Percentiles rank a stretch among this genome's conserved stretches.
Evolutionary conservation across 2,329 filamentous ascomycete species (phyloP).

Genomic region (Ceratocystis albifundus): DNA sequence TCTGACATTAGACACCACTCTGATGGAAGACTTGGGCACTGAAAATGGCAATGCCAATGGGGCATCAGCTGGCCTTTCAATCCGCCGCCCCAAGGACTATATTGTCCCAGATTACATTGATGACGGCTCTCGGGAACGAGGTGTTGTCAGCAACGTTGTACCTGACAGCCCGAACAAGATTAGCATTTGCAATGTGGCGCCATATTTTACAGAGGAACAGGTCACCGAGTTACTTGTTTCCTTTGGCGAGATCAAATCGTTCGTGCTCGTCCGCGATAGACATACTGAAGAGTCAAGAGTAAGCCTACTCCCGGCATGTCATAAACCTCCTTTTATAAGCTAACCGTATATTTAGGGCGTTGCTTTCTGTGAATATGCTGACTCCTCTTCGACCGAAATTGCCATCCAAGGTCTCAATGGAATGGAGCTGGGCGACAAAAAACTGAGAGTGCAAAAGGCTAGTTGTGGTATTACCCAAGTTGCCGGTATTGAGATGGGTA

Average conservation of each 20-base stretch:
- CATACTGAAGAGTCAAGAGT: constrained; percentile 78
- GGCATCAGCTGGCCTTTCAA: constrained; percentile 52
- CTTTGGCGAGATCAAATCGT: constrained; percentile 88
- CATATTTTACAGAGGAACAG: constrained; percentile 80
- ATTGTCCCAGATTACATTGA: constrained; percentile 70
- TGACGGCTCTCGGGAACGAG: constrained; percentile 60
- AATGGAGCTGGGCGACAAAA: constrained; percentile 82
- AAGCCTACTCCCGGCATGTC: constrained; percentile 32
- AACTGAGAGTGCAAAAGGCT: constrained; percentile 74
- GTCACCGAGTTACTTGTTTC: constrained; percentile 79
- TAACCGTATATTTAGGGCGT: constrained; percentile 56
- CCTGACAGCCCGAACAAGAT: constrained; percentile 93
- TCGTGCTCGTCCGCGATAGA: constrained; percentile 77
- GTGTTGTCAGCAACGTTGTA: constrained; percentile 67
- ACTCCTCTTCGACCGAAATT: constrained; percentile 62
- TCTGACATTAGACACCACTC: constrained; percentile 76
- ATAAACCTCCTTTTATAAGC: constrained; percentile 20
- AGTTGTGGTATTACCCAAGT: constrained; percentile 93
- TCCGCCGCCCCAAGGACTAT: constrained; percentile 89
- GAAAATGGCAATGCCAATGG: constrained; percentile 47
- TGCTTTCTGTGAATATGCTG: constrained; percentile 89
- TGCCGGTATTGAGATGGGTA: constrained; percentile 81
- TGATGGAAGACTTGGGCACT: constrained; percentile 53
- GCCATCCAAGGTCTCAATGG: constrained; percentile 85
- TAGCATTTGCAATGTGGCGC: constrained; percentile 77